Evolutionary conservation across 2,329 filamentous ascomycete species (phyloP), one percentile per base, ranked within the genome.

Genomic region (Fusarium sp.): DNA sequence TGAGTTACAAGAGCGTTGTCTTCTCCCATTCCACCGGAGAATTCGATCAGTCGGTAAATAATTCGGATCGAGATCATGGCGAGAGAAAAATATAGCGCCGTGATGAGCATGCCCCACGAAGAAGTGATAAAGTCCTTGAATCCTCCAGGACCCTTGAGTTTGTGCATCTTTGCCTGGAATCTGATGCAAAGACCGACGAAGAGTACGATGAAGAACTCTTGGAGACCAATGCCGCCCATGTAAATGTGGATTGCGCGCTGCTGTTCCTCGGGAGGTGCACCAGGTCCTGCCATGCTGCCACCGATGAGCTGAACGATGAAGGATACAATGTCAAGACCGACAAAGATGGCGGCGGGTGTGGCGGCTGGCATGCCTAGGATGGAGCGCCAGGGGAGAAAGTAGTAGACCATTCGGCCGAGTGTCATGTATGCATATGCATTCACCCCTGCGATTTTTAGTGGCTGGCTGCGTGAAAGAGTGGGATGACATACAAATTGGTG

Each of bases 11-110:
- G 49, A 0, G 58, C 36, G 6, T 75, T 77, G 1, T 76, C 69
- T 8, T 68, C 56, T 0, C 61, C 69, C 31, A 81, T 71, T 0
- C 82, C 83, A 1, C 78, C 77, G 0, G 81, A 81, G 69, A 84
- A 88, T 66, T 89, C 85, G 16, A 80, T 72, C 2, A 89, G 77
- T 3, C 87, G 83, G 75, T 84, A 89, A 58, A 87, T 79, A 64
- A 88, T 88, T 13, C 86, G 83, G 14, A 81, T 71, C 0, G 77
- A 77, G 25, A 82, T 81, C 64, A 80, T 77, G 6, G 69, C 46
- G 0, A 82, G 71, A 0, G 77, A 79, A 20, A 74, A 69, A 65
- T 81, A 83, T 0, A 82, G 75, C 0, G 79, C 76, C 14, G 31
- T 62, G 4, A 71, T 53, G 2, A 75, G 64, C 7, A 42, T 61